These are phyloP conservation scores for Plectranthus barbatus DNA, from an alignment of 257 asterid species.

Conservation along the genomic window DNA sequence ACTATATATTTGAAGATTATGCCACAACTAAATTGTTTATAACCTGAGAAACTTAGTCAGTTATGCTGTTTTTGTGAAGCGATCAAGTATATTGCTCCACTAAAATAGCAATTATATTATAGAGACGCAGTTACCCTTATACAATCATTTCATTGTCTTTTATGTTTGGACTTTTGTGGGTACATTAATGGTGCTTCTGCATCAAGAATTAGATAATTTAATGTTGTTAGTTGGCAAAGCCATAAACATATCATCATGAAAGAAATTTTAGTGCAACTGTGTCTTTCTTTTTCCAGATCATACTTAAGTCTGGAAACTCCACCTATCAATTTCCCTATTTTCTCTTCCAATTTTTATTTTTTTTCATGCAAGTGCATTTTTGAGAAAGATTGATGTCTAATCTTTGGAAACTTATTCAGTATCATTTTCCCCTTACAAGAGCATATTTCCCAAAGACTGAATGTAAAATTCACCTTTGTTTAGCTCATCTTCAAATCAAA, in stretches of 20 bases:
- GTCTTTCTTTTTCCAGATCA: neutral
- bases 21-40: neutral
- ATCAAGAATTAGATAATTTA: neutral
- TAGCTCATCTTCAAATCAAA: constrained; percentile 3
- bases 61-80: neutral
- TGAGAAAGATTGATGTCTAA: neutral
- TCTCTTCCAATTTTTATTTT: neutral
- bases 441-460: neutral
- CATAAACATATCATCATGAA: neutral
- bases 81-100: neutral
- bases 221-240: neutral
- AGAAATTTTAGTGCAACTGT: neutral
- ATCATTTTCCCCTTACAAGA: neutral
- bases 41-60: neutral
- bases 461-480: neutral
- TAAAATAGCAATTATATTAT: neutral
- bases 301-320: neutral
- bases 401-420: neutral
- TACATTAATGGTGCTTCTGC: neutral
- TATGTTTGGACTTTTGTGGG: neutral
- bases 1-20: neutral
- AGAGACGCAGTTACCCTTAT: neutral
- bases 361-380: neutral
- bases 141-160: neutral
- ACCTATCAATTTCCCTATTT: neutral